A percentile compares a stretch with the other conserved stretches of the same genome.
Evolutionary conservation across 2,329 filamentous ascomycete species (phyloP).

Genomic region (Paradendryphiella salina): DNA sequence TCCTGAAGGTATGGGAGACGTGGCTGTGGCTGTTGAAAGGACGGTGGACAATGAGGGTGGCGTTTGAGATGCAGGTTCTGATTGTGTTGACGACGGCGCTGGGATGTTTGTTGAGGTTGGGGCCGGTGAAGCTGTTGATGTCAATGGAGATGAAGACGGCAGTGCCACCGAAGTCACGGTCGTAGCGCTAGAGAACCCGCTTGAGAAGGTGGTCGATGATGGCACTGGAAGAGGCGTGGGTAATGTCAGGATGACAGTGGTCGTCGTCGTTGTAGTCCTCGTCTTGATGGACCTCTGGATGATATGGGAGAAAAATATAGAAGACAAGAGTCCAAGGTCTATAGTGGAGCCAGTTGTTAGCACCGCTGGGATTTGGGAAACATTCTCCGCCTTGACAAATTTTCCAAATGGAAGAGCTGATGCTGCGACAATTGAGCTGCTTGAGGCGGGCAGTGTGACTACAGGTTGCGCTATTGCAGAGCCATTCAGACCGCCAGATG

Average conservation of each 20-base stretch:
- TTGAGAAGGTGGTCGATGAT: neutral
- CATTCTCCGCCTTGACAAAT: neutral
- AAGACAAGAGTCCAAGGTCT: conserved; percentile 6
- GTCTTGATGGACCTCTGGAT: neutral
- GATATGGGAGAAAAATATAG: conserved; percentile 3
- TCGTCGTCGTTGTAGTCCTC: neutral
- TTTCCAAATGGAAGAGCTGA: neutral
- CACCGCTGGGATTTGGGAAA: neutral
- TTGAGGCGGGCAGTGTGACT: neutral
- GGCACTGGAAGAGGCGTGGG: neutral
- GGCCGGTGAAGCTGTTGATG: neutral
- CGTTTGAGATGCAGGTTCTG: neutral
- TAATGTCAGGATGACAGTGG: neutral
- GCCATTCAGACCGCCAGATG: neutral
- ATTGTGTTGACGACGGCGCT: neutral
- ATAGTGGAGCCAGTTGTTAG: conserved; percentile 1
- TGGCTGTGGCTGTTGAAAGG: neutral
- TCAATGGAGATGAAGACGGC: neutral
- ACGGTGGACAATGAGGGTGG: neutral
- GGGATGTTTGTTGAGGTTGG: neutral
- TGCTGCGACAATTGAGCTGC: neutral
- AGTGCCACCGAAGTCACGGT: neutral
- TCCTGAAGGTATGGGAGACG: neutral
- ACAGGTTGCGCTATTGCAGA: neutral
- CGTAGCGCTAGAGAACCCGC: neutral